Conservation (phyloP, 352 stramenopile genomes). For the Thalassiosira exigua region DNA sequence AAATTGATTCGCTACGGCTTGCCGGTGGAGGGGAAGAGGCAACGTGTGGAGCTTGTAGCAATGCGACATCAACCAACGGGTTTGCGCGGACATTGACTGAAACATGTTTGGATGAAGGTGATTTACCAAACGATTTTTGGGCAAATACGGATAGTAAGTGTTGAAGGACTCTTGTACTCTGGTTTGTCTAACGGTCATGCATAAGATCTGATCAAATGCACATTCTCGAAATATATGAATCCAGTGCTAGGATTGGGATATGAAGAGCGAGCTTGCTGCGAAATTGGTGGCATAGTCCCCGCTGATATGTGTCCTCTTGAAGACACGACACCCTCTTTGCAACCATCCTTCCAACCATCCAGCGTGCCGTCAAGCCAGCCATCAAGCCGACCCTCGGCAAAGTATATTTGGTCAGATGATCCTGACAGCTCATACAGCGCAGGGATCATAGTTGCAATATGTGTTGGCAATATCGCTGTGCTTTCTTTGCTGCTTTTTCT, state of each 20-base stretch:
- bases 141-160: constrained; percentile 46
- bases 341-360: too few relatives aligned
- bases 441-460: too few relatives aligned
- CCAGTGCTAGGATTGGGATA: constrained; percentile 12
- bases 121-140: constrained; percentile 43
- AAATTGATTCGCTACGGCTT: constrained; percentile 38
- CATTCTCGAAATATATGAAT: constrained; percentile 15
- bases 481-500: too few relatives aligned
- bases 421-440: too few relatives aligned
- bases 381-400: too few relatives aligned
- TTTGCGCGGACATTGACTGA: constrained; percentile 31
- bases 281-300: constrained; percentile 43
- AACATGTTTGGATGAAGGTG: constrained; percentile 28
- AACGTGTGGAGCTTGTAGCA: constrained; percentile 29
- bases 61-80: not conserved
- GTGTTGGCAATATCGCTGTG: too few relatives aligned
- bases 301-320: constrained; percentile 37
- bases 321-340: too few relatives aligned
- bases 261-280: constrained; percentile 51
- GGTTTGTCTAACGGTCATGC: not conserved
- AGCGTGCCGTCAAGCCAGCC: too few relatives aligned
- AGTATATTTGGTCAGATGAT: too few relatives aligned
- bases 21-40: constrained; percentile 42
- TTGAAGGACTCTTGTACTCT: not conserved
- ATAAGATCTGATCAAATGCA: not conserved